phyloP scores from a whole-genome alignment of 2,329 filamentous ascomycete species.

The Aspergillus brunneoviolaceus region DNA sequence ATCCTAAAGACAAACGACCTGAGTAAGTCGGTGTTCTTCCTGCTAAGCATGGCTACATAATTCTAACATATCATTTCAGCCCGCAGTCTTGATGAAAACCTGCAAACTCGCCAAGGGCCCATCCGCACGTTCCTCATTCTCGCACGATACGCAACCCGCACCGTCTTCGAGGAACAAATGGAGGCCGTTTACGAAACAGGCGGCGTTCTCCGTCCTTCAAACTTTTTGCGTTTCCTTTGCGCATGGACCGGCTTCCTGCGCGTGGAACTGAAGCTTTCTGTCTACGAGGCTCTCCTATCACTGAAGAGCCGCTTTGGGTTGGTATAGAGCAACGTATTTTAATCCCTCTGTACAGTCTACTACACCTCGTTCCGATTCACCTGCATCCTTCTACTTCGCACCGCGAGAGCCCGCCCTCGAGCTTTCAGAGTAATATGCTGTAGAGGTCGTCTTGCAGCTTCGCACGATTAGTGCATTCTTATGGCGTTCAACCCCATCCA shows the following conservation, averaged over 20 bases:
- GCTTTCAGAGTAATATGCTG: neutral
- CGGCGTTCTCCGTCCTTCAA: slow-evolving; percentile 53
- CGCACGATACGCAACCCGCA: slow-evolving; percentile 61
- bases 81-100: slow-evolving; percentile 84
- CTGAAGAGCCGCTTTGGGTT: slow-evolving; percentile 52
- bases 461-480: neutral
- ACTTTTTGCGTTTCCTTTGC: slow-evolving; percentile 50
- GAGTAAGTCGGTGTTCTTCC: slow-evolving; percentile 49
- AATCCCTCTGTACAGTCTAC: slow-evolving; percentile 1
- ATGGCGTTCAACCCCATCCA: neutral
- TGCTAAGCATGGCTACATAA: neutral
- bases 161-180: slow-evolving; percentile 61
- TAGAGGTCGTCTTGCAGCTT: neutral
- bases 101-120: slow-evolving; percentile 57
- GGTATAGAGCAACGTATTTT: neutral
- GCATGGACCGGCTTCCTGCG: slow-evolving; percentile 56
- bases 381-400: neutral
- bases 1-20: slow-evolving; percentile 98
- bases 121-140: slow-evolving; percentile 64
- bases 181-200: slow-evolving; percentile 51
- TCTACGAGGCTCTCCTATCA: slow-evolving; percentile 59
- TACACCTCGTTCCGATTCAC: neutral
- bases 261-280: slow-evolving; percentile 57
- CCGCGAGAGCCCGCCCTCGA: neutral
- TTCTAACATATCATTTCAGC: slow-evolving; percentile 44